These are phyloP conservation scores for Leishmania tropica DNA, from an alignment of 208 protist genomes.

Conservation along the genomic window DNA sequence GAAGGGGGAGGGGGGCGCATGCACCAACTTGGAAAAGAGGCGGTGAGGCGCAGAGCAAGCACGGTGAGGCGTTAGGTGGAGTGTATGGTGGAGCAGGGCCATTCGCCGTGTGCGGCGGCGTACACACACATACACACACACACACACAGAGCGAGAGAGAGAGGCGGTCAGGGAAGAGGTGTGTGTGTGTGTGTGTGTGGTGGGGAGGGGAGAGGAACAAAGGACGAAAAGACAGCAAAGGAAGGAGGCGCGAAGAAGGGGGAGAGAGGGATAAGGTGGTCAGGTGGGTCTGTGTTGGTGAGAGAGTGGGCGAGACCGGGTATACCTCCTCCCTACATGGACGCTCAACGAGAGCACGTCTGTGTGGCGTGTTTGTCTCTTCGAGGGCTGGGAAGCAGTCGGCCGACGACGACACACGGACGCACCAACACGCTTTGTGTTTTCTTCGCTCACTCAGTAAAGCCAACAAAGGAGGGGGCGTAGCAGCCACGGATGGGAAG, in stretches of 20 bases:
- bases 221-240: neutral
- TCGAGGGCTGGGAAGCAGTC: neutral
- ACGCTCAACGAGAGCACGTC: neutral
- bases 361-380: neutral
- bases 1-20: no score
- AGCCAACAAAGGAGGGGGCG: constrained; percentile 3
- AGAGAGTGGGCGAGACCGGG: neutral
- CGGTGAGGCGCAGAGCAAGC: neutral
- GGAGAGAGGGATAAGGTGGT: neutral
- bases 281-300: neutral
- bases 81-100: neutral
- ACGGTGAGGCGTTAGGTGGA: neutral
- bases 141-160: neutral
- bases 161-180: no score
- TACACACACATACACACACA: neutral
- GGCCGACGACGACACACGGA: neutral
- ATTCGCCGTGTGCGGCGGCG: neutral
- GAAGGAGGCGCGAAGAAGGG: neutral
- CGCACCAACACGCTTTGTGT: neutral
- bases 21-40: neutral
- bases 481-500: neutral
- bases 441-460: neutral
- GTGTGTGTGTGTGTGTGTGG: neutral
- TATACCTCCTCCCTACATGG: neutral
- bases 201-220: neutral